A percentile compares a stretch with the other conserved stretches of the same genome.
Evolutionary conservation across 176 grass and related monocot species (phyloP).

Genomic region (Puccinellia tenuiflora): DNA sequence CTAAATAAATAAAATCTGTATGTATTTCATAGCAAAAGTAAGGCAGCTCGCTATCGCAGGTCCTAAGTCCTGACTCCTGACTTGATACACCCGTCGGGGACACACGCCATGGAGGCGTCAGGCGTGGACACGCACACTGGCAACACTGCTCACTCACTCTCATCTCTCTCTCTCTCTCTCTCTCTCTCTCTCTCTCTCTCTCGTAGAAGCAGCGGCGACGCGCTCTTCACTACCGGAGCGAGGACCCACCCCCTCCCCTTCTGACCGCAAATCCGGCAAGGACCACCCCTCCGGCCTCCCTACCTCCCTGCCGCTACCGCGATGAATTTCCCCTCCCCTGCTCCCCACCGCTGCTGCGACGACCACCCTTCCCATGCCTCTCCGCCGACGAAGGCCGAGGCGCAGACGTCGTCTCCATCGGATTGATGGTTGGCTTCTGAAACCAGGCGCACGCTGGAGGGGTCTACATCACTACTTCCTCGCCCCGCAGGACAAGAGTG

Average conservation of each 20-base stretch:
- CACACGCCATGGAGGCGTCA: too few species aligned
- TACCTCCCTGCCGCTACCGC: background rate
- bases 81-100: too few species aligned
- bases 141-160: too few species aligned
- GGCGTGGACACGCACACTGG: too few species aligned
- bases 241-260: background rate
- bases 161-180: too few species aligned
- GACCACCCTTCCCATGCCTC: background rate
- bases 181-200: too few species aligned
- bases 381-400: background rate
- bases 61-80: too few species aligned
- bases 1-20: too few species aligned
- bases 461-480: background rate
- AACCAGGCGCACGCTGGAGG: background rate
- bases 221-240: background rate
- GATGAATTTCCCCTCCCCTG: background rate
- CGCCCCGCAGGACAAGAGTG: background rate
- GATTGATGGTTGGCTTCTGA: background rate
- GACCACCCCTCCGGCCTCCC: too few species aligned
- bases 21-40: too few species aligned
- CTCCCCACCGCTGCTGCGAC: background rate
- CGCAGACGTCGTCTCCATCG: background rate
- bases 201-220: background rate
- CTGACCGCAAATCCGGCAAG: background rate
- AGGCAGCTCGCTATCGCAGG: too few species aligned